These are phyloP conservation scores for Gastrodia elata DNA, from an alignment of 106 monocot species.

Conservation along the genomic window DNA sequence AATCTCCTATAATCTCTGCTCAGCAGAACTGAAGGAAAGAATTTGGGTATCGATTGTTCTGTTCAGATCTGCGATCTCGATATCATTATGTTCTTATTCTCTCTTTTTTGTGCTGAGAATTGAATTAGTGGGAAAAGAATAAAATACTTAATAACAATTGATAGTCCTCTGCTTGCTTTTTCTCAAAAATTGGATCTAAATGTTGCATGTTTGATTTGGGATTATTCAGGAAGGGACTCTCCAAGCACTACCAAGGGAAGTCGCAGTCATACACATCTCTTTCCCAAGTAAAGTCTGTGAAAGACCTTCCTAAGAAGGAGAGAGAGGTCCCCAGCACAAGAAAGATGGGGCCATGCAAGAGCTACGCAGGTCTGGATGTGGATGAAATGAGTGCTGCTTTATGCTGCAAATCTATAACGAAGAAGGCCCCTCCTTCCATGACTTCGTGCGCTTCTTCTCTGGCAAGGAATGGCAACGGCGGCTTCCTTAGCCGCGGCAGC, in stretches of 20 bases:
- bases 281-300: slow-evolving; percentile 17
- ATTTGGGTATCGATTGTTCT: no score
- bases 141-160: neutral
- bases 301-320: slow-evolving; percentile 37
- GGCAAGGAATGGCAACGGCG: neutral
- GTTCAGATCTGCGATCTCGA: no score
- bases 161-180: neutral
- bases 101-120: neutral
- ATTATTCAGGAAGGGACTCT: slow-evolving; percentile 40
- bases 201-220: neutral
- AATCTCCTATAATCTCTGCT: no score
- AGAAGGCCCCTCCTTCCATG: neutral
- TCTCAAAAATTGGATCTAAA: neutral
- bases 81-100: no score
- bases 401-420: neutral
- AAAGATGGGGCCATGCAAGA: slow-evolving; percentile 5
- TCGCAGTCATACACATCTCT: slow-evolving; percentile 46
- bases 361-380: neutral
- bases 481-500: neutral
- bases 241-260: slow-evolving; percentile 42
- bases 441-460: slow-evolving; percentile 4
- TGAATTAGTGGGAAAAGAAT: neutral
- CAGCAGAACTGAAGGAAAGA: no score
- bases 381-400: neutral
- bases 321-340: neutral